Evolutionary conservation across 2,329 filamentous ascomycete species (phyloP).

Genomic region (Aspergillus glaucus): DNA sequence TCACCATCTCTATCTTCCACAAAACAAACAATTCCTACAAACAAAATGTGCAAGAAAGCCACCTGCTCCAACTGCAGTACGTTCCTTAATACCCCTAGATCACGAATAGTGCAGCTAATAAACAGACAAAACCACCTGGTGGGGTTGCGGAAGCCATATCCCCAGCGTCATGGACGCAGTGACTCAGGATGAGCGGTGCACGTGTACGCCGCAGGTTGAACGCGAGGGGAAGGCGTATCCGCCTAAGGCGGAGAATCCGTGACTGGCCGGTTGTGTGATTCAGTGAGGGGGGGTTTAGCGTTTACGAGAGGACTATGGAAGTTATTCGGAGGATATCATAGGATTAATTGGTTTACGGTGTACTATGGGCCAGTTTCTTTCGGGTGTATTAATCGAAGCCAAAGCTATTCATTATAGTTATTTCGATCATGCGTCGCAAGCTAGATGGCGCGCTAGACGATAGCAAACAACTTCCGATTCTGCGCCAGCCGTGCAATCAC

Average conservation of each 20-base stretch:
- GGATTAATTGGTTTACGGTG: not conserved
- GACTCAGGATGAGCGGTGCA: conserved; percentile 56
- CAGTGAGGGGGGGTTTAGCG: not conserved
- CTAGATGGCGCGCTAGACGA: not conserved
- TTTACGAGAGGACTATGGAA: not conserved
- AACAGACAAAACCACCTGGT: conserved; percentile 57
- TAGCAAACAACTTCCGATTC: conserved; percentile 8
- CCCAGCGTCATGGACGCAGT: conserved; percentile 56
- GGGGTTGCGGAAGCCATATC: conserved; percentile 59
- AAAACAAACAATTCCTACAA: not conserved
- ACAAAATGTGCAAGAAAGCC: conserved; percentile 59
- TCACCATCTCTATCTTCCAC: not conserved
- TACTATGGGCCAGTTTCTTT: too few species aligned
- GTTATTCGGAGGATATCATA: not conserved
- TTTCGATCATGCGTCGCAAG: not conserved
- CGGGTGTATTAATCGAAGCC: too few species aligned
- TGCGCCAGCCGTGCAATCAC: conserved; percentile 15
- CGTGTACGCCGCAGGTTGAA: conserved; percentile 58
- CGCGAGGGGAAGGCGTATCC: conserved; percentile 58
- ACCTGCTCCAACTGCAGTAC: conserved; percentile 58
- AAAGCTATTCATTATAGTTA: not conserved
- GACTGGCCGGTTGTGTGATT: conserved; percentile 23
- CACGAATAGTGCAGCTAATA: not conserved
- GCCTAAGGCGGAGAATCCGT: conserved; percentile 50
- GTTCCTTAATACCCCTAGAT: conserved; percentile 21